Evolutionary conservation across 1,139 yeast genomes (phyloP).

Genomic region (Sugiyamaella neomexicana): DNA sequence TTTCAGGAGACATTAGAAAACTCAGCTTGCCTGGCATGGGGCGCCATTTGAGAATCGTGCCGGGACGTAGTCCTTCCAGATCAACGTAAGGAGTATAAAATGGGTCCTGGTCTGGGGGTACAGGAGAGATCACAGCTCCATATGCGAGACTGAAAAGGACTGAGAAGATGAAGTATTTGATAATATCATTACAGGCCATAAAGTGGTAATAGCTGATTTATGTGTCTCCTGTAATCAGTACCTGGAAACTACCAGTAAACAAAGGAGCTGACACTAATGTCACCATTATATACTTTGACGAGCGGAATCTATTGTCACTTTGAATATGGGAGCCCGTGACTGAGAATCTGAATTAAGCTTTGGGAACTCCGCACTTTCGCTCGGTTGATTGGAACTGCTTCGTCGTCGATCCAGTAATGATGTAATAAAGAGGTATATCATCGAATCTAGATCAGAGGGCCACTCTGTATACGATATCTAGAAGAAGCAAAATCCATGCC

Average conservation of each 20-base stretch:
- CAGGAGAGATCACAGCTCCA: not conserved
- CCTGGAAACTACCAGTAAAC: not conserved
- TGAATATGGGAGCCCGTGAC: no score
- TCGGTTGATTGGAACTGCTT: not conserved
- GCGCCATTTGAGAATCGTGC: slow-evolving; percentile 26
- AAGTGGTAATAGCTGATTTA: not conserved
- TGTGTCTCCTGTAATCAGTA: no score
- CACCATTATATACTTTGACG: not conserved
- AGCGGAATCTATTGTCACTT: not conserved
- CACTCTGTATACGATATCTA: no score
- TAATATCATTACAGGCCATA: not conserved
- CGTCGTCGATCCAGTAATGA: no score
- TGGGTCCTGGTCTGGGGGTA: slow-evolving; percentile 28
- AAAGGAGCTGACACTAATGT: not conserved
- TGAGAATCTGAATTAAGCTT: not conserved
- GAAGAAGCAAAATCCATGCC: no score
- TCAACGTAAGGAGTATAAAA: slow-evolving; percentile 30
- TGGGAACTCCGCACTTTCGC: not conserved
- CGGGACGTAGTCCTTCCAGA: slow-evolving; percentile 21
- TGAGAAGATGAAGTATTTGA: not conserved
- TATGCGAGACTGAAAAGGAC: not conserved
- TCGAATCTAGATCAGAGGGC: no score
- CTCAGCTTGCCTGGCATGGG: slow-evolving; percentile 23
- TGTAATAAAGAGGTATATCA: no score
- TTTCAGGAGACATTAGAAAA: slow-evolving; percentile 6